These are phyloP conservation scores for Xerocomus cyaneibrunnescens DNA, from an alignment of 1,284 basidiomycete species.

Conservation along the genomic window DNA sequence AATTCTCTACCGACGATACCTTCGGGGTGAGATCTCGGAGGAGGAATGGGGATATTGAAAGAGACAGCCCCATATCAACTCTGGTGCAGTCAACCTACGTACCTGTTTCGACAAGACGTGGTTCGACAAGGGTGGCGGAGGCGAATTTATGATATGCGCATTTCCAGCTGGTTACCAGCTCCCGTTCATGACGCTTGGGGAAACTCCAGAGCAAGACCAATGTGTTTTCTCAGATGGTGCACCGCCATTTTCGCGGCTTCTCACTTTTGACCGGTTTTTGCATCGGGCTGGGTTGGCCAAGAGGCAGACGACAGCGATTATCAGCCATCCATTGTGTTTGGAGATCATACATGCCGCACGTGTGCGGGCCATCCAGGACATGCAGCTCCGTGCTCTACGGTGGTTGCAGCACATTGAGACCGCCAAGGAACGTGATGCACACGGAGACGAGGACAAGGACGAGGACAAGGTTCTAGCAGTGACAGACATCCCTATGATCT, in stretches of 20 bases:
- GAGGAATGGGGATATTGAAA: slow-evolving; percentile 55
- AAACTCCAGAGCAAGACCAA: background rate
- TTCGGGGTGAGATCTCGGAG: slow-evolving; percentile 46
- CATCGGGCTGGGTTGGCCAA: slow-evolving; percentile 42
- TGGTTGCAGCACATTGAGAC: slow-evolving; percentile 10
- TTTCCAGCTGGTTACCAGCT: too few relatives aligned
- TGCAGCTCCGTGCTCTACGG: slow-evolving; percentile 20
- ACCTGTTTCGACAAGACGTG: slow-evolving; percentile 50
- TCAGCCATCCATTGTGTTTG: slow-evolving; percentile 49
- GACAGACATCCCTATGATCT: too few relatives aligned
- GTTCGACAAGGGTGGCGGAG: slow-evolving; percentile 45
- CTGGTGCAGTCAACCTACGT: slow-evolving; percentile 50
- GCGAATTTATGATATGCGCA: slow-evolving; percentile 43
- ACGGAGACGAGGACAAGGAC: too few relatives aligned
- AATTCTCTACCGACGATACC: slow-evolving; percentile 47
- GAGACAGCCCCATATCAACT: slow-evolving; percentile 48
- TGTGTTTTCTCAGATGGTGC: slow-evolving; percentile 34
- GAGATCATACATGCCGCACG: slow-evolving; percentile 41
- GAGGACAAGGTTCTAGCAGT: background rate
- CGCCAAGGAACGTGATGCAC: too few relatives aligned
- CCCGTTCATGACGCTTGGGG: slow-evolving; percentile 52
- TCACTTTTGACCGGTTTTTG: slow-evolving; percentile 48
- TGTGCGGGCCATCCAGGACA: slow-evolving; percentile 30
- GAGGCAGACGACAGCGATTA: slow-evolving; percentile 35
- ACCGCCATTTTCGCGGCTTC: slow-evolving; percentile 42